These are phyloP conservation scores for Fistulinella staudtii DNA, from an alignment of 1,284 basidiomycete species.

Conservation along the genomic window DNA sequence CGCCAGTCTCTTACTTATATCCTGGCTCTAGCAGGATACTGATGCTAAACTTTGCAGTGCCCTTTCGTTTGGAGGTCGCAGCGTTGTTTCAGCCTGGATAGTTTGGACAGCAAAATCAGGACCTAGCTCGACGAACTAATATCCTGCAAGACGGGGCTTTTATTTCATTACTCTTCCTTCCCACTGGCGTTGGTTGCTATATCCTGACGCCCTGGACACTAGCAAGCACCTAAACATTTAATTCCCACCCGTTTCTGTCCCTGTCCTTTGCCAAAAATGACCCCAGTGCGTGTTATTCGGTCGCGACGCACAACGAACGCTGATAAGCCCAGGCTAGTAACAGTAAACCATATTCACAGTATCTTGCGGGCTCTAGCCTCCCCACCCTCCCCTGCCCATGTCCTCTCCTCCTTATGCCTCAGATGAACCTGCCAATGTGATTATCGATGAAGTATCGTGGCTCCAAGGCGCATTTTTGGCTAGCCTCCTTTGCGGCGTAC, in stretches of 20 bases:
- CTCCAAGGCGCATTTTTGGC: slow-evolving; percentile 25
- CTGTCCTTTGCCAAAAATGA: slow-evolving; percentile 8
- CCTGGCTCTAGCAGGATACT: neutral
- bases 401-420: slow-evolving; percentile 1
- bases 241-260: slow-evolving; percentile 12
- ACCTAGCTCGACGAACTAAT: neutral
- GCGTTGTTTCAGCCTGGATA: too few relatives aligned
- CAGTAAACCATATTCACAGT: neutral
- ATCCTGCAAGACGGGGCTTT: too few relatives aligned
- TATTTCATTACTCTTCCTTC: neutral
- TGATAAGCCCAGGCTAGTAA: too few relatives aligned
- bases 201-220: neutral
- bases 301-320: neutral
- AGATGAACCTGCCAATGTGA: slow-evolving; percentile 3
- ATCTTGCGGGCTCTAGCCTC: slow-evolving; percentile 8
- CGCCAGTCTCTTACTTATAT: neutral
- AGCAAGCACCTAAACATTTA: neutral
- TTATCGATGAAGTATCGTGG: slow-evolving; percentile 18
- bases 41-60: neutral
- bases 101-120: too few relatives aligned
- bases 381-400: slow-evolving; percentile 7
- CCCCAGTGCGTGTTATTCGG: neutral
- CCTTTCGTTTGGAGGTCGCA: too few relatives aligned
- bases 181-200: neutral
- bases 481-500: slow-evolving; percentile 20